phyloP scores from a whole-genome alignment of 495 filamentous ascomycete genomes.

The Hyaloscypha hepaticicola region DNA sequence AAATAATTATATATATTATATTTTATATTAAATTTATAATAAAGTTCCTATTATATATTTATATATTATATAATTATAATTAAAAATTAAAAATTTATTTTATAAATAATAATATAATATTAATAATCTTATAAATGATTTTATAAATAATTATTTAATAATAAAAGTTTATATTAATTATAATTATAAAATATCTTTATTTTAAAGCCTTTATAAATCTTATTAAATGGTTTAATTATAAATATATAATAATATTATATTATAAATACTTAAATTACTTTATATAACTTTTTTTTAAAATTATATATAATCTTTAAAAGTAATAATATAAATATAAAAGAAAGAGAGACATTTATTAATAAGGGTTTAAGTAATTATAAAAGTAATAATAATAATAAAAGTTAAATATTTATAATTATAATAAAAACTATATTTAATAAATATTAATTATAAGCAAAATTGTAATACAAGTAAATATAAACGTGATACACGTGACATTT shows the following conservation, averaged over 20 bases:
- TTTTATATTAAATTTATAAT: too few relatives aligned
- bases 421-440: too few relatives aligned
- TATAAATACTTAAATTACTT: not conserved
- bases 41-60: not conserved
- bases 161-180: not conserved
- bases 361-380: not conserved
- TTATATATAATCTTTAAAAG: not conserved
- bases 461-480: too few relatives aligned
- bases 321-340: not conserved
- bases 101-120: not conserved
- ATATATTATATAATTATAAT: not conserved
- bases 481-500: not conserved
- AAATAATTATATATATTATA: too few relatives aligned
- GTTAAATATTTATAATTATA: not conserved
- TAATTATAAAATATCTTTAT: not conserved
- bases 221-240: not conserved
- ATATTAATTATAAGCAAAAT: too few relatives aligned
- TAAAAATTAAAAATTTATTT: not conserved
- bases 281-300: too few relatives aligned
- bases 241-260: not conserved
- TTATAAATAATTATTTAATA: not conserved
- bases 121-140: not conserved
- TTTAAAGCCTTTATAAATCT: not conserved
- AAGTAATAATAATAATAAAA: not conserved
- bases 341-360: not conserved